Evolutionary conservation across 2,329 filamentous ascomycete genomes (phyloP), one percentile per base, ranked within the genome.

Genomic region (Pseudofabraea citricarpa): DNA sequence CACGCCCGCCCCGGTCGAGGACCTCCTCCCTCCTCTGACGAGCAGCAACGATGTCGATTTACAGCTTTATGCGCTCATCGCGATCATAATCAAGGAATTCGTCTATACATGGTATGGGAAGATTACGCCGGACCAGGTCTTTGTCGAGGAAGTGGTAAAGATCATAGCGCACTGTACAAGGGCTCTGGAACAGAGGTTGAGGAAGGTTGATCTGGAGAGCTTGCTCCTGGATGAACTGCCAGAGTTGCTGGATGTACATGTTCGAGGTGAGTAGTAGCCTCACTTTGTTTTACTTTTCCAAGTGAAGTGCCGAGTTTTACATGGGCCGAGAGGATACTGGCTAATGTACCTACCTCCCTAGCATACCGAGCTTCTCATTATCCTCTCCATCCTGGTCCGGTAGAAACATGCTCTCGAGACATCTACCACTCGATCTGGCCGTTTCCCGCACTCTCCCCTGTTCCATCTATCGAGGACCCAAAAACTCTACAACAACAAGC

Each of bases 31-130:
- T 46, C 90, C 90, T 29, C 73, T 98, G 58, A 97, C 91, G 38
- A 95, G 90, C 69, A 90, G 89, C 40, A 95, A 95, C 64, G 89
- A 94, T 55, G 81, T 97, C 47, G 93, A 98, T 64, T 70, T 94
- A 44, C 87, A 98, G 67, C 76, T 98, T 4, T 98, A 97, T 62
- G 91, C 88, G 21, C 78, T 97, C 47, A 82, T 98, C 48, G 87
- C 93, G 41, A 85, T 97, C 46, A 81, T 97, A 49, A 74, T 96
- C 56, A 83, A 87, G 58, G 90, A 96, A 52, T 95, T 90, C 62
- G 86, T 98, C 27, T 84, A 93, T 63, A 82, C 81, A 23, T 98
- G 93, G 93, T 98, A 98, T 70, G 75, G 74, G 52, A 91, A 85
- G 64, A 93, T 98, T 63, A 96, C 91, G 1, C 81, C 89, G 3